Evolutionary conservation across 2,329 filamentous ascomycete species (phyloP), one percentile per base, ranked within the genome.

Genomic region (Pseudogymnoascus sp.): DNA sequence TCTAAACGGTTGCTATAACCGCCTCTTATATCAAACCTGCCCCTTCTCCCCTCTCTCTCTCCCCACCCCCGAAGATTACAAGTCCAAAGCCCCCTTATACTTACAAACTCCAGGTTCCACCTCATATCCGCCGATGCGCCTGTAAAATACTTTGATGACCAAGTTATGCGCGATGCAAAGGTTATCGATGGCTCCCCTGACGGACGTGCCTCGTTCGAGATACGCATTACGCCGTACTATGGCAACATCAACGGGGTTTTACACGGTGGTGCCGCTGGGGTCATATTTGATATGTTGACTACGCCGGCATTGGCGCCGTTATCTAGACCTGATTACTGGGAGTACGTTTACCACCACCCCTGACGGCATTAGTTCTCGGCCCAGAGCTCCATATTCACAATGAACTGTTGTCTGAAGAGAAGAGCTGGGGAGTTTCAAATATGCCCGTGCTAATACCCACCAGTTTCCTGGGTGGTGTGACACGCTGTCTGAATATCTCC

Each of bases 251-350:
- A 75, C 33, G 75, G 75, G 1, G 79, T 78, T 33, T 75, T 84
- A 66, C 82, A 84, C 68, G 82, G 82, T 18, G 81, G 81, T 5
- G 80, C 80, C 2, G 80, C 80, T 1, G 78, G 79, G 0, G 72
- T 81, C 4, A 79, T 84, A 47, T 82, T 82, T 64, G 83, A 86
- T 68, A 80, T 84, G 72, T 76, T 77, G 62, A 82, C 79, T 4
- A 81, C 78, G 0, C 75, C 75, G 11, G 79, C 80, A 0, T 71
- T 83, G 16, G 80, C 78, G 42, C 79, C 80, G 1, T 60, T 82
- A 11, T 74, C 79, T 4, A 74, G 72, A 37, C 77, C 78, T 0
- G 79, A 77, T 2, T 81, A 76, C 67, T 83, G 79, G 79, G 76
- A 80, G 73, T 78, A 67, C 50, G 72, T 69, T 37, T 56, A 14